Evolutionary conservation across 306 rosid genomes (phyloP), one percentile per base, ranked within the genome.

Genomic region (Gynostemma pentaphyllum): DNA sequence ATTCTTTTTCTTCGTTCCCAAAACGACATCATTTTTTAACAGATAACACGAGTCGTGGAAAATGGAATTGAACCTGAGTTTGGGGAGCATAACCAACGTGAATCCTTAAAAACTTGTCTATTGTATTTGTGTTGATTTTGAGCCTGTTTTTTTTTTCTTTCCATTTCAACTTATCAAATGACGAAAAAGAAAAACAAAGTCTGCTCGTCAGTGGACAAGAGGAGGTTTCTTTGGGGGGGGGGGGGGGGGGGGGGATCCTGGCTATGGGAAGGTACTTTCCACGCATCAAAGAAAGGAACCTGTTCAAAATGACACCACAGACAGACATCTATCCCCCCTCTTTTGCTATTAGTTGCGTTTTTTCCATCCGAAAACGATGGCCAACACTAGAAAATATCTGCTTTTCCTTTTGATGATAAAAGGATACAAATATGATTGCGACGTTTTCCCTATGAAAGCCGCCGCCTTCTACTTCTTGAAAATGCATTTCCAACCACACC

Each of bases 391-490:
- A 60, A 60, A 60, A 10, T 37, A n/a, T 39, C 66, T 13, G 21
- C 65, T 60, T 60, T 60, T 39, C 36, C 66, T 39, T 60, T 60
- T 60, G 32, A 9, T 60, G 3, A 39, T 60, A 40, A 39, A 39
- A 61, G 21, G 13, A 14, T 40, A 40, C 66, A 61, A 61, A 61
- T 23, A 61, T 12, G 66, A 36, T 45, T 40, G 36, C 40, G 34
- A 39, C 19, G 66, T 61, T 61, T 40, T 40, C 66, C 36, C 21
- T 22, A 39, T 61, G 47, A 23, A 12, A 61, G 66, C 66, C 49
- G 66, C 66, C 49, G 66, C 34, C 66, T 49, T 59, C 46, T 59
- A 59, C 30, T 49, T 61, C 49, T 22, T 61, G 14, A 22, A 23
- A 40, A 61, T 61, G 14, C 22, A 23, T 61, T 39, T 40, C 48